Evolutionary conservation across 2,329 filamentous ascomycete genomes (phyloP), one percentile per base, ranked within the genome.

Genomic region (Penicillium corylophilum): DNA sequence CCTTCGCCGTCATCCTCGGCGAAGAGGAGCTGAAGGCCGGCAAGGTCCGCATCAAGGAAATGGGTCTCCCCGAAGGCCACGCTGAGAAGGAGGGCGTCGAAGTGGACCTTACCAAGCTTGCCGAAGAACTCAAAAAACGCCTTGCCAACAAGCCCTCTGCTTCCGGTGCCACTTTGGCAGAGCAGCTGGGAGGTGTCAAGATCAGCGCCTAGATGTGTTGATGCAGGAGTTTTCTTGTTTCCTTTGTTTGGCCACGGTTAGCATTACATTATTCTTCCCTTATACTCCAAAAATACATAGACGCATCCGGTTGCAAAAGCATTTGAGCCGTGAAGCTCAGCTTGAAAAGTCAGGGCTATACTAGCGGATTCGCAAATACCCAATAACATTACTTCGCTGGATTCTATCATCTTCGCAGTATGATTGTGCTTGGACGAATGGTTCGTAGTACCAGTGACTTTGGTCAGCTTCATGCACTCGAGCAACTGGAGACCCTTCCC

Each of bases 41-140:
- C 47, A 87, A 95, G 71, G 87, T 95, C 61, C 90, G 88, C 74
- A 82, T 96, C 70, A 97, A 97, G 84, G 85, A 87, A 77, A 81
- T 91, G 75, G 86, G 90, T 41, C 78, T 95, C 50, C 81, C 82
- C 3, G 87, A 94, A 36, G 90, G 85, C 23, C 89, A 96, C 78
- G 86, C 90, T 0, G 90, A 96, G 71, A 96, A 96, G 77, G 89
- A 95, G 53, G 93, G 92, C 44, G 81, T 92, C 38, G 74, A 91
- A 50, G 83, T 96, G 20, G 77, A 85, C 47, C 78, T 88, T 57
- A 26, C 55, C 24, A 50, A 56, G 15, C 59, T 72, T 29, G 52
- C 62, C 23, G 42, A 54, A 16, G 66, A 68, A 45, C 51, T 69
- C 35, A 61, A 62, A 48, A 15, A 54, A 24, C 59, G 62, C 38